Percentiles rank a stretch among this genome's conserved stretches.
Conservation (phyloP, 768 basidiomycete species). For the Pleurotus giganteus region DNA sequence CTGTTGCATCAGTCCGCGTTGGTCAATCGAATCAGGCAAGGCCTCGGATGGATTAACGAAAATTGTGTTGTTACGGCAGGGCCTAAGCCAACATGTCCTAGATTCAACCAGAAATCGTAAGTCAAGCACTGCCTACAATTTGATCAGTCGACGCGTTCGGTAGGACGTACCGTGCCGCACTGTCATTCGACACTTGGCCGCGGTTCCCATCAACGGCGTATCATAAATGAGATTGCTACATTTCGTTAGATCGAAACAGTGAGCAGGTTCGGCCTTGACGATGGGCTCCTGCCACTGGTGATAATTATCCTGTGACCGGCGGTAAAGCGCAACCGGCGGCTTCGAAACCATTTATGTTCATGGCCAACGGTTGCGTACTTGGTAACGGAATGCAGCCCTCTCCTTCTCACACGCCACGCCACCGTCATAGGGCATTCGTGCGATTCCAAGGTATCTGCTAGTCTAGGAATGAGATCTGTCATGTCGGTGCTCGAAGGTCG, state of each 20-base stretch:
- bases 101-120: background rate
- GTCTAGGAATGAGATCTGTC: no score
- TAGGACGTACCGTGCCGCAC: background rate
- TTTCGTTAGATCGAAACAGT: slow-evolving; percentile 7
- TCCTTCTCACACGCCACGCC: background rate
- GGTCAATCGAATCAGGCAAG: background rate
- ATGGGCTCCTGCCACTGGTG: background rate
- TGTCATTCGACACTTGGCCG: background rate
- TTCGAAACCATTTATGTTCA: slow-evolving; percentile 1
- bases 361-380: background rate
- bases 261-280: slow-evolving; percentile 4
- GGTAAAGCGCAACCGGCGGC: slow-evolving; percentile 5
- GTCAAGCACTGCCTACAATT: background rate
- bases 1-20: no score
- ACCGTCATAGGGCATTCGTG: background rate
- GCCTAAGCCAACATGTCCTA: background rate
- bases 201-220: background rate
- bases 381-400: no score
- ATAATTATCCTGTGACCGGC: slow-evolving; percentile 3
- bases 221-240: background rate
- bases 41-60: background rate
- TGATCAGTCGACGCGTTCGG: background rate
- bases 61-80: background rate
- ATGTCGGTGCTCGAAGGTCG: no score
- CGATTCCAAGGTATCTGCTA: no score